Percentiles rank a stretch among this genome's conserved stretches.
phyloP scores from a whole-genome alignment of 371 early-diverging fungal genomes.

The Paraphysoderma sedebokerense region DNA sequence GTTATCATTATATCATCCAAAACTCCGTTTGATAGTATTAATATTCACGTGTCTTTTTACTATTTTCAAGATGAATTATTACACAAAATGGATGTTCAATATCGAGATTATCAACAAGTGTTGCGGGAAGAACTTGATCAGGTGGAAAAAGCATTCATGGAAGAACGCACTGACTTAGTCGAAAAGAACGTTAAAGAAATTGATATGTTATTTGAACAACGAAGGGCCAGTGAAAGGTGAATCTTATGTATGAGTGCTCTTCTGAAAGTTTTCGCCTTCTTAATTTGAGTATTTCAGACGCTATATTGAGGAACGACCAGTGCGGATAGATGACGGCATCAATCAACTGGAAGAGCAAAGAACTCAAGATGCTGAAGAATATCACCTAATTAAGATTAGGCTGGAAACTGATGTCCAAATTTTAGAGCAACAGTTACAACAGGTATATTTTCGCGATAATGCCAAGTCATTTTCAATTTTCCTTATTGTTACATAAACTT shows the following conservation, averaged over 20 bases:
- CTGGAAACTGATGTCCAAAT: constrained; percentile 35
- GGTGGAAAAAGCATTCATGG: constrained; percentile 26
- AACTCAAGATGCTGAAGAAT: constrained; percentile 31
- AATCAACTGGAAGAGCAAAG: constrained; percentile 21
- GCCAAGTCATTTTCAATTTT: neutral
- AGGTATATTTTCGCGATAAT: constrained; percentile 6
- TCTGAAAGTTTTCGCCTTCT: neutral
- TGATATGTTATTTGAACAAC: constrained; percentile 12
- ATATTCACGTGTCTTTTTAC: neutral
- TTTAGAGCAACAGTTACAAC: constrained; percentile 36
- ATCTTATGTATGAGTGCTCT: neutral
- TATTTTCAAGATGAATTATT: constrained; percentile 17
- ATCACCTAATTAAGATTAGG: constrained; percentile 32
- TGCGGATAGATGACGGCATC: constrained; percentile 24
- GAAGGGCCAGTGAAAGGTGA: constrained; percentile 20
- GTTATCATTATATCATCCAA: neutral
- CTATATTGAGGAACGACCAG: constrained; percentile 23
- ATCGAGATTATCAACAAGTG: constrained; percentile 15
- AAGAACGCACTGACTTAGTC: constrained; percentile 24
- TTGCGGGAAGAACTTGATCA: constrained; percentile 23
- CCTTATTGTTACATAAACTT: neutral
- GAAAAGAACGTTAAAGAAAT: constrained; percentile 17
- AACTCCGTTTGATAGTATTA: neutral
- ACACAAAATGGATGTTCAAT: constrained; percentile 25
- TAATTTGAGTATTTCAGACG: neutral